phyloP scores from a whole-genome alignment of 2,329 filamentous ascomycete species.

The Penicillium sp. region DNA sequence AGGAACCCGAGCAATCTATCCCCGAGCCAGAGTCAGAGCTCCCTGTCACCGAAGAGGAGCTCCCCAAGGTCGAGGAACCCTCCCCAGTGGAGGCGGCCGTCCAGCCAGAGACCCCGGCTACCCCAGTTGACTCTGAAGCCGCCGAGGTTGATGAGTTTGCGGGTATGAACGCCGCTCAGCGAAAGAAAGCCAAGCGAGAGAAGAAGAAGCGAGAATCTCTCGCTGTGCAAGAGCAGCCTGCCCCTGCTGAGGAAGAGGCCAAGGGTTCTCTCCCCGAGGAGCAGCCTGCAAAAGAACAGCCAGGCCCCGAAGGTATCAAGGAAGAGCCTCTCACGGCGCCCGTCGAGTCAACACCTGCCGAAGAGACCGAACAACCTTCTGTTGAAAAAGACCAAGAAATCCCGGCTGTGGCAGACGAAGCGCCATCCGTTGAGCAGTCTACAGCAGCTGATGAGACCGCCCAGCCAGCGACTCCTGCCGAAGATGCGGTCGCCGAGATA shows the following conservation, averaged over 20 bases:
- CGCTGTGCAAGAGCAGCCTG: not conserved
- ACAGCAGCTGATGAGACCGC: not conserved
- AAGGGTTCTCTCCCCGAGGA: not conserved
- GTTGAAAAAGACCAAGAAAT: not conserved
- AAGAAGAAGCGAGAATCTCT: constrained; percentile 19
- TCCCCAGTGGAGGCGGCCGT: not conserved
- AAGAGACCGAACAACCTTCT: not conserved
- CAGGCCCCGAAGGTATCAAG: not conserved
- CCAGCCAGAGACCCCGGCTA: not conserved
- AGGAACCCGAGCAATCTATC: not conserved
- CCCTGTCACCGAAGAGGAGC: not conserved
- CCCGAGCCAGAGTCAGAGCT: not conserved
- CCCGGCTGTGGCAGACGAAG: constrained; percentile 4
- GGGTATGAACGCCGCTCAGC: constrained; percentile 21
- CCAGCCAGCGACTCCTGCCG: not conserved
- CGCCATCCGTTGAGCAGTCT: constrained; percentile 1
- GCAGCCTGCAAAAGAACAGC: not conserved
- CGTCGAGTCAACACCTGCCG: not conserved
- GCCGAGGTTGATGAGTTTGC: not conserved
- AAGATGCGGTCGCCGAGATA: constrained; percentile 3
- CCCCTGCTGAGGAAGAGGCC: not conserved
- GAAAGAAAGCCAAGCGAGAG: constrained; percentile 44
- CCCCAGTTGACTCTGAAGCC: not conserved
- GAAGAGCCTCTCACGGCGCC: not conserved
- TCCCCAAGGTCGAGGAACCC: not conserved